These are phyloP conservation scores for Salix dunnii DNA, from an alignment of 345 rosid species.

Conservation along the genomic window DNA sequence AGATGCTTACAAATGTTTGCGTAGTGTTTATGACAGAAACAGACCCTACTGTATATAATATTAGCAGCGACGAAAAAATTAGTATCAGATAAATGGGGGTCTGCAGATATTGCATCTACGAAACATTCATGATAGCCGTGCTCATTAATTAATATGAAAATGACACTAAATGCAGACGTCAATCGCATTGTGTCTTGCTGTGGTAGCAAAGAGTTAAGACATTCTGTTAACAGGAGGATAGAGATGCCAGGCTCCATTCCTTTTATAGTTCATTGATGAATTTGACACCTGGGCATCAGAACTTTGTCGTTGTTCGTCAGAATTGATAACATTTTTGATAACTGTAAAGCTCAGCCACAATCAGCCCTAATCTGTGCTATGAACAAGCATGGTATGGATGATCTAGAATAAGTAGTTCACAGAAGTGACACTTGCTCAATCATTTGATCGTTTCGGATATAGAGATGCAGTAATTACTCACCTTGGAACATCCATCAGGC, in stretches of 20 bases:
- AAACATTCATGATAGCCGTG: background rate
- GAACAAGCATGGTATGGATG: background rate
- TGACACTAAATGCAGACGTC: background rate
- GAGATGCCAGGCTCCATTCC: background rate
- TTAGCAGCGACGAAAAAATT: background rate
- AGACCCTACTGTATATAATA: background rate
- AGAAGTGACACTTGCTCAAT: background rate
- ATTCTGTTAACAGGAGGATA: background rate
- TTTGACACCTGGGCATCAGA: background rate
- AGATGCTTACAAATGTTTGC: background rate
- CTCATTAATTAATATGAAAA: background rate
- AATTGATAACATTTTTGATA: background rate
- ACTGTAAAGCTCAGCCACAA: background rate
- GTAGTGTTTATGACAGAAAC: background rate
- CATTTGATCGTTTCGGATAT: background rate
- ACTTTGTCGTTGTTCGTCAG: background rate
- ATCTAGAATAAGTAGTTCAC: background rate
- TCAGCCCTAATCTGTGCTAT: background rate
- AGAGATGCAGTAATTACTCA: conserved; percentile 6
- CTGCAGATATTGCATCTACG: background rate
- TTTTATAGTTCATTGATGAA: background rate
- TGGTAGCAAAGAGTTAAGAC: no score
- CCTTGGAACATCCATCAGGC: conserved; percentile 53
- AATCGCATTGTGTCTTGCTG: background rate
- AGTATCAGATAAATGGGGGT: background rate